Evolutionary conservation across 768 basidiomycete species (phyloP).

Genomic region (Russula sp.): DNA sequence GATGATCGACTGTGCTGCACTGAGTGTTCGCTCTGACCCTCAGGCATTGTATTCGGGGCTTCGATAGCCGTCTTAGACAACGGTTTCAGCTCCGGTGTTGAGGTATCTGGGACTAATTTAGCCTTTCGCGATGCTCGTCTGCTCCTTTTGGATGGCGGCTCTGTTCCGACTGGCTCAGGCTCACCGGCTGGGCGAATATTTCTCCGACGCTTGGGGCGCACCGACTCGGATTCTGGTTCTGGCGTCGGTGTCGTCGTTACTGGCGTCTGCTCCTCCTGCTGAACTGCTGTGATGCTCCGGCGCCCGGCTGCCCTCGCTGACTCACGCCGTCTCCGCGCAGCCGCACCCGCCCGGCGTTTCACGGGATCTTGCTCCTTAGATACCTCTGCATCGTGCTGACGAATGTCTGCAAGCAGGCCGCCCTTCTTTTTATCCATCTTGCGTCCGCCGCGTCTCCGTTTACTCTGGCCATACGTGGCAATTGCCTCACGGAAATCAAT

Average conservation of each 20-base stretch:
- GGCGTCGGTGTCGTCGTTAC: constrained; percentile 63
- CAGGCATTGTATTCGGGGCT: neutral
- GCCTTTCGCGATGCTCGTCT: neutral
- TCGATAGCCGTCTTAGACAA: neutral
- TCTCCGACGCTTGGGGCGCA: constrained; percentile 25
- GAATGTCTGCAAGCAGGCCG: constrained; percentile 73
- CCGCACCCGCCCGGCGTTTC: constrained; percentile 13
- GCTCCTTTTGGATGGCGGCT: constrained; percentile 10
- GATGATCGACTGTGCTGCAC: constrained; percentile 34
- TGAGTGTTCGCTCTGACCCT: no score
- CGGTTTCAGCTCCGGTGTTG: neutral
- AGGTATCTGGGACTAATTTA: neutral
- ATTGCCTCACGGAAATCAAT: constrained; percentile 82
- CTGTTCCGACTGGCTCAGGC: constrained; percentile 4
- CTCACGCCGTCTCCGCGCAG: constrained; percentile 8
- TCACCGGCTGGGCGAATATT: constrained; percentile 29
- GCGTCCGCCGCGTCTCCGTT: constrained; percentile 50
- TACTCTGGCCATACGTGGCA: constrained; percentile 55
- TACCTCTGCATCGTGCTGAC: constrained; percentile 55
- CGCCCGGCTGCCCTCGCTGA: constrained; percentile 10
- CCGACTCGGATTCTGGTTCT: constrained; percentile 45
- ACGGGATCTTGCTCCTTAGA: constrained; percentile 22
- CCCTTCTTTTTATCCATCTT: constrained; percentile 69
- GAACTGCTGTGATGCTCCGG: constrained; percentile 25
- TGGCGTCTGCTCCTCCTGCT: constrained; percentile 41